Conservation (phyloP, 805 yeast species). For the Candida patagonica region DNA sequence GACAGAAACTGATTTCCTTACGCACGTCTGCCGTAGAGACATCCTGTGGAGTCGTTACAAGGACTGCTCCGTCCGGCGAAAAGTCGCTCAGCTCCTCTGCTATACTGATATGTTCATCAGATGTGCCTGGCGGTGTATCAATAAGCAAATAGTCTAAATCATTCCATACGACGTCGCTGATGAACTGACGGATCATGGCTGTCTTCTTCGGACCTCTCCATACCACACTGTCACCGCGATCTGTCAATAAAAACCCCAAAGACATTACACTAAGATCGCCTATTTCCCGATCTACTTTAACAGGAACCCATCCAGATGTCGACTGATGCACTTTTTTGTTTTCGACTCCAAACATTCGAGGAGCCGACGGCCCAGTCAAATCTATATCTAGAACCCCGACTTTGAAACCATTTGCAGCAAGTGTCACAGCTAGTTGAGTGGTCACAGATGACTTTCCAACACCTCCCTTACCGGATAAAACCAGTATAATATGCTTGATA, state of each 20-base stretch:
- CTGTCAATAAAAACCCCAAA: constrained; percentile 74
- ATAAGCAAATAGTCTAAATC: constrained; percentile 65
- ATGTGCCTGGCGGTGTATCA: constrained; percentile 98
- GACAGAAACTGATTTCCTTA: constrained; percentile 88
- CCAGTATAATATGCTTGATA: constrained; percentile 69
- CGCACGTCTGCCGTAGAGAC: constrained; percentile 91
- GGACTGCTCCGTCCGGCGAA: constrained; percentile 81
- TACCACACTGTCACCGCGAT: constrained; percentile 83
- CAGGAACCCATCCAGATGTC: constrained; percentile 88
- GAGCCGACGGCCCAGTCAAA: constrained; percentile 92
- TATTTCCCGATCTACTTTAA: constrained; percentile 34
- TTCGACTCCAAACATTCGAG: constrained; percentile 94
- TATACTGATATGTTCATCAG: constrained; percentile 94
- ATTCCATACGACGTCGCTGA: constrained; percentile 90
- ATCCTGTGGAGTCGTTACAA: constrained; percentile 94
- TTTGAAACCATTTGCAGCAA: constrained; percentile 57
- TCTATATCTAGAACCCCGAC: constrained; percentile 97
- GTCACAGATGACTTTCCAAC: constrained; percentile 97
- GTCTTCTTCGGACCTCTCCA: constrained; percentile 99
- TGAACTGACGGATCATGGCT: constrained; percentile 92
- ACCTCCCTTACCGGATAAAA: constrained; percentile 93
- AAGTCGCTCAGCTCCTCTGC: constrained; percentile 72
- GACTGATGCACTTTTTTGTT: constrained; percentile 70
- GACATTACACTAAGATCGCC: constrained; percentile 65
- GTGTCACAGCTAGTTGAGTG: constrained; percentile 81